phyloP scores from a whole-genome alignment of 495 filamentous ascomycete species.

The Neurospora cerealis region DNA sequence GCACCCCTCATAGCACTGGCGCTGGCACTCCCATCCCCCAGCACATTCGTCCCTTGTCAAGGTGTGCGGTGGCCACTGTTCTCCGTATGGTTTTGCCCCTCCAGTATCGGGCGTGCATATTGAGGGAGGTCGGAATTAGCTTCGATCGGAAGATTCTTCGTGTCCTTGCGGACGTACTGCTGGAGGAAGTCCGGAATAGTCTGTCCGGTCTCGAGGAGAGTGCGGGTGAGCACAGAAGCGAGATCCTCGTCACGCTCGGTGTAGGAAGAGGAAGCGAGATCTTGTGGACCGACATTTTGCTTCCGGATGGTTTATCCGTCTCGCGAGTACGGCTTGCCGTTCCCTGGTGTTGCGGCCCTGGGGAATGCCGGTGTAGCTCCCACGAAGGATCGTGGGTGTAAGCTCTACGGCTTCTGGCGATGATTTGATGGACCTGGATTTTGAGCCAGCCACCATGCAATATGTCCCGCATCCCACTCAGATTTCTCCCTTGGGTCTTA shows the following conservation, averaged over 20 bases:
- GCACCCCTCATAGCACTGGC: slow-evolving; percentile 17
- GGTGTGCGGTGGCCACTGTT: too few relatives aligned
- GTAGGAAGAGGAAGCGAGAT: not conserved
- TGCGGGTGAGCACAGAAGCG: not conserved
- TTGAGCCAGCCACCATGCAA: not conserved
- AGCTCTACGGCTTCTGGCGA: not conserved
- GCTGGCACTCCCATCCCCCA: slow-evolving; percentile 8
- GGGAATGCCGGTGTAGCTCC: not conserved
- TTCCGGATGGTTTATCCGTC: not conserved
- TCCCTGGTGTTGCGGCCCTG: not conserved
- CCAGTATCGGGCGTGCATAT: too few relatives aligned
- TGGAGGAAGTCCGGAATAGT: not conserved
- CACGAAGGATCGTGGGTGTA: not conserved
- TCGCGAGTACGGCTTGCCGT: not conserved
- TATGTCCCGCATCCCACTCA: not conserved
- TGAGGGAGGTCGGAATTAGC: not conserved
- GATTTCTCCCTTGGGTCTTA: not conserved
- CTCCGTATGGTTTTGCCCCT: too few relatives aligned
- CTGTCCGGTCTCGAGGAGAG: not conserved
- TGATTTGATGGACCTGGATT: not conserved
- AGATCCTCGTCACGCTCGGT: not conserved
- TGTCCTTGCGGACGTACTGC: not conserved
- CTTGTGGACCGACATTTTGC: not conserved
- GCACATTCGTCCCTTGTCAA: slow-evolving; percentile 2
- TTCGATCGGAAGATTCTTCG: not conserved